phyloP scores from a whole-genome alignment of 176 grass and related monocot genomes.

The Panicum miliaceum region DNA sequence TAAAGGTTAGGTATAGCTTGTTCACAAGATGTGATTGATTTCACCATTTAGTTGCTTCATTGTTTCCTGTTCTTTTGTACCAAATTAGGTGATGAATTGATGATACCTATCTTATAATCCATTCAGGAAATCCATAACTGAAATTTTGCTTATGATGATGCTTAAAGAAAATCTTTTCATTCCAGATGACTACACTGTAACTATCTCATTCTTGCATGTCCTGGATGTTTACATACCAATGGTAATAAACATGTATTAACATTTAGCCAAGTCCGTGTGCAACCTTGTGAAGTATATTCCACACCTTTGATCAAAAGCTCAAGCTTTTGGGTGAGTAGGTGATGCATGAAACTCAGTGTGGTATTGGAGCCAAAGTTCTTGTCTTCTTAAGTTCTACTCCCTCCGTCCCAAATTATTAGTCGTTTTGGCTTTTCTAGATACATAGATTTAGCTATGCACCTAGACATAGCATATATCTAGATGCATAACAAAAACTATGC shows the following conservation, averaged over 20 bases:
- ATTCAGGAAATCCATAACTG: not conserved
- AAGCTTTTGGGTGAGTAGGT: not conserved
- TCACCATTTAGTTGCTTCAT: conserved; percentile 15
- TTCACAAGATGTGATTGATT: not conserved
- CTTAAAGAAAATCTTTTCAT: conserved; percentile 27
- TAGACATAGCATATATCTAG: too few species aligned
- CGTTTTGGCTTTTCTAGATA: too few species aligned
- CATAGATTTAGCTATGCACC: too few species aligned
- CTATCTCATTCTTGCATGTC: conserved; percentile 12
- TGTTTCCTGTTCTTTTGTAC: not conserved
- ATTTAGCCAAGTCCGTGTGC: not conserved
- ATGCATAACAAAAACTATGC: too few species aligned
- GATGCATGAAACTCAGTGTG: not conserved
- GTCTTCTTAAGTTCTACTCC: not conserved
- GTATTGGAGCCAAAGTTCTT: not conserved
- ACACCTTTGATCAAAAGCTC: not conserved
- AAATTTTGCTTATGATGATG: not conserved
- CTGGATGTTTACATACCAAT: not conserved
- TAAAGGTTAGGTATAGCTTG: not conserved
- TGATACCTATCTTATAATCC: not conserved
- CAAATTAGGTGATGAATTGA: not conserved
- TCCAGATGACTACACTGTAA: not conserved
- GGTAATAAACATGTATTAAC: not conserved
- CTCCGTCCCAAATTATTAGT: too few species aligned
- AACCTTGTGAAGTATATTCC: not conserved